A percentile compares a stretch with the other conserved stretches of the same genome.
These are phyloP conservation scores for Litsea cubeba DNA, from an alignment of 164 flowering plant genomes.

Conservation along the genomic window DNA sequence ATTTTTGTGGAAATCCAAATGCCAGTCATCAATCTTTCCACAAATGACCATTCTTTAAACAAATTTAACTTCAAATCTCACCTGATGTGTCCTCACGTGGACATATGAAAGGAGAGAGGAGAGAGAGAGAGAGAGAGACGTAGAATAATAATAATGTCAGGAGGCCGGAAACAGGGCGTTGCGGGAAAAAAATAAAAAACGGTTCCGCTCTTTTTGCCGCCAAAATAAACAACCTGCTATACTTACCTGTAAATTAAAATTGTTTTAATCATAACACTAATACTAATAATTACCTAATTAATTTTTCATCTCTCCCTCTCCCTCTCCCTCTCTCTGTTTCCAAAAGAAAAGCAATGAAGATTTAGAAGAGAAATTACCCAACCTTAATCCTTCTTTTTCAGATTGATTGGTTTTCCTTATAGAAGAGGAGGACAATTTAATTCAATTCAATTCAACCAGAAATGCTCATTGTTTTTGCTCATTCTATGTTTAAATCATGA, in stretches of 20 bases:
- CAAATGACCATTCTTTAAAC: too few species aligned
- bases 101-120: too few species aligned
- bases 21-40: too few species aligned
- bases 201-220: conserved; percentile 4
- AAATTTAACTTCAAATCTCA: too few species aligned
- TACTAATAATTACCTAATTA: too few species aligned
- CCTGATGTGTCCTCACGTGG: too few species aligned
- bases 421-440: not conserved
- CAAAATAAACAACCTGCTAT: not conserved
- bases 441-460: not conserved
- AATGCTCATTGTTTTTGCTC: not conserved
- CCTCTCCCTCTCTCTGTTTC: not conserved
- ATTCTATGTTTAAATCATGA: not conserved
- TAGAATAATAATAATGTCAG: too few species aligned
- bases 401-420: not conserved
- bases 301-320: not conserved
- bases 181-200: not conserved
- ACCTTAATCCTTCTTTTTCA: not conserved
- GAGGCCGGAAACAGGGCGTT: too few species aligned
- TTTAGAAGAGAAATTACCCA: not conserved
- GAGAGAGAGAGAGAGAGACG: too few species aligned
- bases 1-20: too few species aligned
- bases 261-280: too few species aligned
- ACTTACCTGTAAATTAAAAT: too few species aligned
- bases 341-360: not conserved